Base-by-base conservation (phyloP, 148 eudicot genomes). In the Persicaria tinctoria region DNA sequence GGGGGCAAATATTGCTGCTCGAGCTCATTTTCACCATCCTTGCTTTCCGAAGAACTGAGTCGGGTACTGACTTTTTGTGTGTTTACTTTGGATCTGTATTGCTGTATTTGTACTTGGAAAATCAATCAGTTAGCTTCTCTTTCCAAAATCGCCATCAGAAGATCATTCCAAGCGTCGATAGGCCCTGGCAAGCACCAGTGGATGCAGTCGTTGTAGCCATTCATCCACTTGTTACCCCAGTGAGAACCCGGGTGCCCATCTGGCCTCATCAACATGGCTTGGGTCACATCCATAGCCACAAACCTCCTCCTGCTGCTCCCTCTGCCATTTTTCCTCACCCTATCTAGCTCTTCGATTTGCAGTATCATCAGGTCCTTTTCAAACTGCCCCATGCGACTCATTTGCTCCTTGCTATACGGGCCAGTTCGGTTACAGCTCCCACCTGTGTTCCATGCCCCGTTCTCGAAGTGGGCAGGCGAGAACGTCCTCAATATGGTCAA, bases 161-260 rank as follows among this genome's bases (percentile, higher is more conserved):
- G 78, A 69, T 92, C 91, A 72, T 82, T 92, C 93, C 97, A 90
- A 2, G 70, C 51, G 76, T 92, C 97, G n/a, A 92, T 69, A 0
- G 95, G 97, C 2, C 95, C 95, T 0, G 97, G 97, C 85, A 90
- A n/a, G 76, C 97, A 92, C 96, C 97, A 92, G 68, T 92, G 96
- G 4, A 85, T 79, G 68, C 97, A 92, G 70, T 92, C 97, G 51
- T 79, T 85, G 47, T 84, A 88, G 8, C 95, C 95, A 72, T 87
- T 84, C 87, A 82, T 88, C 87, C 86, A 88, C 50, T 80, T 82
- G 18, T 90, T 88, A 6, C 80, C 89, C 88, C 91, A 87, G 73
- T 78, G 45, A 55, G 75, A 51, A 13, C 87, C 85, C 4, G 97
- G 93, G 72, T 92, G 90, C 59, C 88, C 96, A 77, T 92, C 96